Percentiles rank a stretch among this genome's conserved stretches.
These are phyloP conservation scores for Teratosphaeria zuluensis DNA, from an alignment of 2,329 filamentous ascomycete species.

Conservation along the genomic window DNA sequence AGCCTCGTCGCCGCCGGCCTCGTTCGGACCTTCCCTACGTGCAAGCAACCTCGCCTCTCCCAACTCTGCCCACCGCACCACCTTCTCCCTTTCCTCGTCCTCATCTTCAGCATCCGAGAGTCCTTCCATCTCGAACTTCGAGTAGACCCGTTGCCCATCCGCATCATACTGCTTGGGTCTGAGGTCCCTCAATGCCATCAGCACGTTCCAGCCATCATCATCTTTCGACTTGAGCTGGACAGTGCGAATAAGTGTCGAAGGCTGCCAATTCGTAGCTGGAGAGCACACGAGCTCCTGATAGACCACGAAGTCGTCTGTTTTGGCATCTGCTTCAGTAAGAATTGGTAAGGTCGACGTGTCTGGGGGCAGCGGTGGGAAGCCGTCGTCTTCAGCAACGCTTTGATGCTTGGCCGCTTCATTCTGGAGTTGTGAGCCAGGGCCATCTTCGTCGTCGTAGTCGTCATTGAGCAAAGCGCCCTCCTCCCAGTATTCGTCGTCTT, in stretches of 20 bases:
- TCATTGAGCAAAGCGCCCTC: conserved; percentile 16
- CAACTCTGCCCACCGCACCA: conserved; percentile 52
- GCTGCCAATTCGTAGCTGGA: conserved; percentile 55
- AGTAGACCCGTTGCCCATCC: conserved; percentile 64
- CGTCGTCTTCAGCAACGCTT: conserved; percentile 33
- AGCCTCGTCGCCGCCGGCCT: neutral
- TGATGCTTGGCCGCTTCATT: conserved; percentile 8
- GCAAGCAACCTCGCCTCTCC: conserved; percentile 53
- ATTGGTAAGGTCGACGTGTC: conserved; percentile 38
- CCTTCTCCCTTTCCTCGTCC: conserved; percentile 52
- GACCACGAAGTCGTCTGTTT: conserved; percentile 54
- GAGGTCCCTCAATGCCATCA: conserved; percentile 60
- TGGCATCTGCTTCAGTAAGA: conserved; percentile 41
- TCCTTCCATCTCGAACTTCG: conserved; percentile 61
- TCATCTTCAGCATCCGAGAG: conserved; percentile 45
- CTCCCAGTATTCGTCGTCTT: conserved; percentile 20
- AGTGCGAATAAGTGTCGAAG: conserved; percentile 54
- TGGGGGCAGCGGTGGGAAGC: conserved; percentile 42
- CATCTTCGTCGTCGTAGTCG: conserved; percentile 12
- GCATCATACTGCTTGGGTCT: conserved; percentile 52
- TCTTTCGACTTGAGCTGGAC: conserved; percentile 52
- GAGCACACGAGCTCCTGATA: conserved; percentile 59
- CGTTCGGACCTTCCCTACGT: neutral
- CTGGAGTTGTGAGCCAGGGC: conserved; percentile 22
- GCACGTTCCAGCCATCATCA: conserved; percentile 41